Conservation (phyloP, 163 green algal genomes). For the Scenedesmus sp. region DNA sequence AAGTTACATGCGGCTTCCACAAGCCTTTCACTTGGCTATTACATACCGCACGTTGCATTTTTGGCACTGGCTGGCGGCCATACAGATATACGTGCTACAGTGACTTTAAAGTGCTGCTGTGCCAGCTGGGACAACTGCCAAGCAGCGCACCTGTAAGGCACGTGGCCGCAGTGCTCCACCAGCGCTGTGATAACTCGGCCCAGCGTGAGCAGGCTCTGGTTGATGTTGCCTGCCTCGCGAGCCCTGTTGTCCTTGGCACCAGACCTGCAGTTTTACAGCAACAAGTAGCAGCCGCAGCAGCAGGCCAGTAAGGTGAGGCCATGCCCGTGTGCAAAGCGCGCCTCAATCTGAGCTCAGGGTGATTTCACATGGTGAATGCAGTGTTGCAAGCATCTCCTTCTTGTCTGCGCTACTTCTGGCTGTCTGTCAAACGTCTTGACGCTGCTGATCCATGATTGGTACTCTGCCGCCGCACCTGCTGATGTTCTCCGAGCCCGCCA, state of each 20-base stretch:
- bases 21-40: no score
- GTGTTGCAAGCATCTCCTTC: not conserved
- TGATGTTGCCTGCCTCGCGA: constrained; percentile 91
- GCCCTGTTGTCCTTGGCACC: constrained; percentile 74
- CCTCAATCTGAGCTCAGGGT: not conserved
- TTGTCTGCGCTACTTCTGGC: not conserved
- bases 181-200: constrained; percentile 97
- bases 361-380: not conserved
- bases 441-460: not conserved
- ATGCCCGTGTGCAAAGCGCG: not conserved
- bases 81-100: no score
- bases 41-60: no score
- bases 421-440: not conserved
- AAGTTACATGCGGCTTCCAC: no score
- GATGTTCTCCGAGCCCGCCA: constrained; percentile 98
- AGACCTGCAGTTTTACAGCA: constrained; percentile 62
- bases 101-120: not conserved
- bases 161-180: constrained; percentile 88
- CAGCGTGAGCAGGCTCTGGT: constrained; percentile 98
- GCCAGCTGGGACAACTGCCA: not conserved
- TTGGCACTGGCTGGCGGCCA: no score
- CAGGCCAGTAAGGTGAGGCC: no score
- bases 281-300: not conserved
- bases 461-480: constrained; percentile 65
- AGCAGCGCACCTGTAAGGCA: constrained; percentile 62